Evolutionary conservation across 495 filamentous ascomycete genomes (phyloP), one percentile per base, ranked within the genome.

Genomic region (Penicillium simplicissimum): DNA sequence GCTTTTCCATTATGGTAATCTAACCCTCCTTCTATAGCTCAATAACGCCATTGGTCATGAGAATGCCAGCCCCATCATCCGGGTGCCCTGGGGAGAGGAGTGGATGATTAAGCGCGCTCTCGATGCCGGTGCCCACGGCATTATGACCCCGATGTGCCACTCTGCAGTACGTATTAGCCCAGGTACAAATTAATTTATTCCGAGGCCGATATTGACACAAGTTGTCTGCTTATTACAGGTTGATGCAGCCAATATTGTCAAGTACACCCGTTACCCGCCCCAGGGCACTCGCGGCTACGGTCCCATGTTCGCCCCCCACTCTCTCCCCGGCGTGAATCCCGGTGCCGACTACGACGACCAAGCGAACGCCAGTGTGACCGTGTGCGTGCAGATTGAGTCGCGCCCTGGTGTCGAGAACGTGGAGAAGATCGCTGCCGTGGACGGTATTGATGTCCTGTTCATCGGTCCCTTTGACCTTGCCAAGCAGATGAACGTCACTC

Each of bases 31-130:
- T 37, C 4, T 52, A n/a, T 15, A 72, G 72, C 65, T 74, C 34
- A 67, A 64, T 38, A 73, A 73, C 56, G 86, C 87, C 9, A 86
- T 90, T 54, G 87, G 87, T 8, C 80, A 86, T 25, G 83, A 85
- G 59, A 85, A 85, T 9, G 85, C 85, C 1, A 87, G 84, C 14
- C 88, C 88, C 2, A 80, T 91, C 58, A 86, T 91, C 40, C 81
- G 88, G 55, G 83, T 90, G 4, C 84, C 88, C 8, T 86, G 85
- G 53, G 79, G 82, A 31, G 86, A 88, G 71, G 79, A 83, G 10
- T 89, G 81, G 82, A 88, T 92, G 85, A 84, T 92, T 53, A 92
- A 90, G 77, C 83, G 88, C 80, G 87, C 87, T 6, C 78, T 90
- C 21, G 88, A 91, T 71, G 75, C 84, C 17, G 88, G 88, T 23